Evolutionary conservation across 805 yeast genomes (phyloP), one percentile per base, ranked within the genome.

Genomic region (Wickerhamiella brachini): DNA sequence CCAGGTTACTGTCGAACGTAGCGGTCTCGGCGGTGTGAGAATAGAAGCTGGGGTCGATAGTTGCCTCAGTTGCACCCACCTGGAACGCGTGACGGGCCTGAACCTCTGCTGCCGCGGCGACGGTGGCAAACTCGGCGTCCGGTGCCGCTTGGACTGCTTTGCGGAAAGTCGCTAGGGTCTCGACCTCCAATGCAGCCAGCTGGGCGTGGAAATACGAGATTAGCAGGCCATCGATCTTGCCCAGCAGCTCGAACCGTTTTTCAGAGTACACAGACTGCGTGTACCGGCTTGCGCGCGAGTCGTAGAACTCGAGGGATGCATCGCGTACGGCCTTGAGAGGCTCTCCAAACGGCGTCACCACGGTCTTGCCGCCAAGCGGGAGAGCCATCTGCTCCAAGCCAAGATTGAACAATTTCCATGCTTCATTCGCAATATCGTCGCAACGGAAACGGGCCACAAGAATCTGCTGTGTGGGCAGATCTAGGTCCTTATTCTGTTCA

Each of bases 381-480:
- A 55, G 61, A 18, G 60, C 62, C 15, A 64, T 56, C 18, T 63
- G 57, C 3, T 61, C 64, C 38, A 74, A 72, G 7, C 64, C 65
- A 0, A 54, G 53, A 31, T 68, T 68, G 58, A 78, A 78, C 17
- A 67, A 65, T 17, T 70, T 68, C 60, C 73, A 76, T 2, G 80
- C 73, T 47, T 72, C 73, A 44, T 72, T 68, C 21, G 83, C 75
- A 47, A 93, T 85, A 66, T 93, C 97, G 62, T 88, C 95, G 65
- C 97, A 90, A 62, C 95, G 80, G 68, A 87, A 90, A 59, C 93
- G 78, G 7, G 98, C 95, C 22, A 93, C 97, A 53, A 93, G 72
- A 31, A 86, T 85, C 65, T 93, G 98, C 63, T 93, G 98, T 1
- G 97, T 89, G 24, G 98, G 98, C 57, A 93, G 73, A 68, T 93